Base-by-base conservation (phyloP, 2,329 filamentous ascomycete genomes). In the Aspergillus fumigatiaffinis region DNA sequence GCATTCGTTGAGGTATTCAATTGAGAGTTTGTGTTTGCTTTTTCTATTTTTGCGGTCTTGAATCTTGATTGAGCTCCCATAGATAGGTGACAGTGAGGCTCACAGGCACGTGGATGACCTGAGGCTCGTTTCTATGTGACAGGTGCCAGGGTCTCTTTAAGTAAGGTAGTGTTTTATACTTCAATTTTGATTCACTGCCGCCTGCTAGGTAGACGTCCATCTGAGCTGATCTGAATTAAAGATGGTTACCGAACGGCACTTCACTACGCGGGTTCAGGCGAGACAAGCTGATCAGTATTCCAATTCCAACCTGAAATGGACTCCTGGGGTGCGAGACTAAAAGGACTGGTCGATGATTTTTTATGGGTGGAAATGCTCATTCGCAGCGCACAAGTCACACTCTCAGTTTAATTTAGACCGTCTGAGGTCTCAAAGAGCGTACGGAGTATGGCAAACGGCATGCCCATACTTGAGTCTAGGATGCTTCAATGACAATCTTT, bases 391-490 rank as follows among this genome's bases (percentile, higher is more conserved):
- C 14, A 7, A 17, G 14, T 35, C 32, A 35, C 4, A 35, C 12
- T 35, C 32, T 17, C 5, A 1, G 32, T 35, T 7, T 3, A 6
- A 6, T 17, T 6, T 17, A 35, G 32, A 17, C 2, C 5, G 0
- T 35, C 6, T 17, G 14, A 17, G 14, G 29, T 32, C 12, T 46
- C 20, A 4, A 46, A 4, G 41, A n/a, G n/a, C n/a, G n/a, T n/a
- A n/a, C n/a, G n/a, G n/a, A n/a, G 5, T n/a, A 47, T 47, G 8
- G 44, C 23, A 47, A 14, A 26, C 6, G 25, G 12, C 44, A 26
- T 21, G 12, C 17, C 52, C 56, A 55, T 10, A 60, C 56, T 23
- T 46, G 26, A 21, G 55, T 52, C 58, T 54, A 57, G 26, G 54
- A 57, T 5, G 56, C 52, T 32, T 55, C 38, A 12, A 57, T 29